Evolutionary conservation across 2,329 filamentous ascomycete genomes (phyloP).

Genomic region (Shiraia sp.): DNA sequence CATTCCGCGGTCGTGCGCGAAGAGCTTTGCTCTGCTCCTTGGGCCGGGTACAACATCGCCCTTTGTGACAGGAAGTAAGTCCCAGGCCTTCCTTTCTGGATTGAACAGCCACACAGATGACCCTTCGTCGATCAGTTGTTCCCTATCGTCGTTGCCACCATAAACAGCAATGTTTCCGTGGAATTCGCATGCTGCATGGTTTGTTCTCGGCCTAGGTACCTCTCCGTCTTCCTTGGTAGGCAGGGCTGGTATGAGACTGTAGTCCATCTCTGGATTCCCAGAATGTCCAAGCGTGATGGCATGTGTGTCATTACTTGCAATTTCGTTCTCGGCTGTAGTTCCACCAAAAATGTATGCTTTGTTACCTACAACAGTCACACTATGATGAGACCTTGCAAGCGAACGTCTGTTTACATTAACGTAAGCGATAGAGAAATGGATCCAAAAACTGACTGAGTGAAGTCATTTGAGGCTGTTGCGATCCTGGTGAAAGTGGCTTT

Average conservation of each 20-base stretch:
- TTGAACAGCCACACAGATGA: slow-evolving; percentile 49
- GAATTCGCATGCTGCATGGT: slow-evolving; percentile 47
- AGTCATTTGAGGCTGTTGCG: slow-evolving; percentile 42
- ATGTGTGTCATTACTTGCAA: slow-evolving; percentile 51
- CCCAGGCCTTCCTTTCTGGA: slow-evolving; percentile 34
- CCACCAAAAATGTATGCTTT: slow-evolving; percentile 53
- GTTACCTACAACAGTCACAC: slow-evolving; percentile 45
- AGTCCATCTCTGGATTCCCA: slow-evolving; percentile 43
- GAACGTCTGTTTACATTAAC: slow-evolving; percentile 27
- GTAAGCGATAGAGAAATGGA: background rate
- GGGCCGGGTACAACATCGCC: slow-evolving; percentile 22
- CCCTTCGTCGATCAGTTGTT: slow-evolving; percentile 39
- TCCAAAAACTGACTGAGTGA: slow-evolving; percentile 29
- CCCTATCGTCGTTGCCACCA: slow-evolving; percentile 42
- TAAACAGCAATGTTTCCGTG: slow-evolving; percentile 46
- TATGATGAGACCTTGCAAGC: slow-evolving; percentile 44
- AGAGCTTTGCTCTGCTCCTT: slow-evolving; percentile 22
- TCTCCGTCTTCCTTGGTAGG: slow-evolving; percentile 31
- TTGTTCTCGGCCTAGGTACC: slow-evolving; percentile 42
- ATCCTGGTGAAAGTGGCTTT: slow-evolving; percentile 49
- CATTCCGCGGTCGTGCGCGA: slow-evolving; percentile 22
- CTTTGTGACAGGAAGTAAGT: slow-evolving; percentile 18
- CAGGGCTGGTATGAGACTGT: slow-evolving; percentile 48
- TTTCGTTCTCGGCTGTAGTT: slow-evolving; percentile 36
- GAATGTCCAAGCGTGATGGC: slow-evolving; percentile 41